Percentiles rank a stretch among this genome's conserved stretches.
phyloP scores from a whole-genome alignment of 768 basidiomycete species.

The Tylopilus vinaceipallidus region DNA sequence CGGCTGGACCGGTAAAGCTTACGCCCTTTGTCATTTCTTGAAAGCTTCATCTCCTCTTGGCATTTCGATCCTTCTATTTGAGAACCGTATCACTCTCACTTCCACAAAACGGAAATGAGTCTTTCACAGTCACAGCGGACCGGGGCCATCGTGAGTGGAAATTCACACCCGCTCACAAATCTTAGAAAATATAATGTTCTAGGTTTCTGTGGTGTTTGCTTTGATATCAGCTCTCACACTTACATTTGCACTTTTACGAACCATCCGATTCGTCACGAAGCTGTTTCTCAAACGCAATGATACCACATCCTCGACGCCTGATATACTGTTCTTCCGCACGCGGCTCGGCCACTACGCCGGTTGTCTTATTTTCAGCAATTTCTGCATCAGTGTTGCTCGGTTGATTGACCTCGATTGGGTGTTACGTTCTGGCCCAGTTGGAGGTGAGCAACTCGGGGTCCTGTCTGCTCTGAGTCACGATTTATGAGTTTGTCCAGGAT shows the following conservation, averaged over 20 bases:
- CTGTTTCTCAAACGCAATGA: conserved; percentile 29
- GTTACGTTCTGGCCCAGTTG: conserved; percentile 39
- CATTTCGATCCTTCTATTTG: neutral
- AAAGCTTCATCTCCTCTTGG: conserved; percentile 1
- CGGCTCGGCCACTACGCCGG: conserved; percentile 69
- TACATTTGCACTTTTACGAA: conserved; percentile 46
- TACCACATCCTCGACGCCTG: conserved; percentile 33
- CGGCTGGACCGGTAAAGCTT: conserved; percentile 28
- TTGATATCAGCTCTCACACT: conserved; percentile 53
- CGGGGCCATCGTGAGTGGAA: conserved; percentile 22
- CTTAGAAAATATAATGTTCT: neutral
- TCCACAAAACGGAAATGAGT: conserved; percentile 5
- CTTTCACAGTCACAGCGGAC: conserved; percentile 12
- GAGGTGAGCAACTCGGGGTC: conserved; percentile 39
- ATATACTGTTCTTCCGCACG: conserved; percentile 66
- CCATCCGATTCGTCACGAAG: conserved; percentile 45
- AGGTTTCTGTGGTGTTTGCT: conserved; percentile 53
- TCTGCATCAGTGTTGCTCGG: conserved; percentile 51
- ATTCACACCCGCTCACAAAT: neutral
- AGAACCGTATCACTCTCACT: neutral
- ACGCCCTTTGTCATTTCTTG: conserved; percentile 3
- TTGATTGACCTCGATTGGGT: conserved; percentile 55
- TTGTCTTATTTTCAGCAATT: conserved; percentile 59
- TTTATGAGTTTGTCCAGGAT: conserved; percentile 33
- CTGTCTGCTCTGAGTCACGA: neutral